Conservation (phyloP, 768 basidiomycete genomes). For the Rhodosporidiobolus odoratus region DNA sequence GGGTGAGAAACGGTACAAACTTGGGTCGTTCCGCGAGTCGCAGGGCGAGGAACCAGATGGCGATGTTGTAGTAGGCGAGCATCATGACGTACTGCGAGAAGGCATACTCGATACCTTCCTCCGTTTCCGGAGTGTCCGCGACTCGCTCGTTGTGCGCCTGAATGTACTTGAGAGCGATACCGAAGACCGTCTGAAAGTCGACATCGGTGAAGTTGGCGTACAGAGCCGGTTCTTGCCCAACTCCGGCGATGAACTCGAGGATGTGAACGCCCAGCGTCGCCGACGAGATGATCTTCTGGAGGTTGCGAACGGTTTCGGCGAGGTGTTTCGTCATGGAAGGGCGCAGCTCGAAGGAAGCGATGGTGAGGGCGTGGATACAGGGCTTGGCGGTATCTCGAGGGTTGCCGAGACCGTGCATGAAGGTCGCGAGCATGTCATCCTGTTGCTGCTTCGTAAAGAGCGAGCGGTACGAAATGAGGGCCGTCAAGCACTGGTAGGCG, state of each 20-base stretch:
- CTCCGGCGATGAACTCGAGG: slow-evolving; percentile 78
- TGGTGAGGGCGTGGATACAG: slow-evolving; percentile 79
- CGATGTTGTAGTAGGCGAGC: slow-evolving; percentile 54
- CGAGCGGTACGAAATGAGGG: slow-evolving; percentile 76
- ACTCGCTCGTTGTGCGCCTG: slow-evolving; percentile 61
- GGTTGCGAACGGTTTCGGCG: slow-evolving; percentile 72
- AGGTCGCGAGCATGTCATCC: slow-evolving; percentile 49
- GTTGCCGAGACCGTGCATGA: slow-evolving; percentile 48
- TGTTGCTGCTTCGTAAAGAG: slow-evolving; percentile 59
- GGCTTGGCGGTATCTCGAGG: slow-evolving; percentile 61
- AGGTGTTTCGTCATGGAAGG: slow-evolving; percentile 72
- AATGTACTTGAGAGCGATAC: slow-evolving; percentile 86
- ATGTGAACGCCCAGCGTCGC: slow-evolving; percentile 93
- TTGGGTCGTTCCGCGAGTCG: slow-evolving; percentile 72
- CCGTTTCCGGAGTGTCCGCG: slow-evolving; percentile 23
- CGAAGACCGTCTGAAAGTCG: slow-evolving; percentile 90
- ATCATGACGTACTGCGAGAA: slow-evolving; percentile 44
- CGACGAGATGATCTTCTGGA: slow-evolving; percentile 90
- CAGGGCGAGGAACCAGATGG: slow-evolving; percentile 88
- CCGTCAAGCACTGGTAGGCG: slow-evolving; percentile 78
- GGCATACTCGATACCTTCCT: slow-evolving; percentile 63
- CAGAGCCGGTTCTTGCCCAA: slow-evolving; percentile 71
- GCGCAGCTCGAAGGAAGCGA: slow-evolving; percentile 80
- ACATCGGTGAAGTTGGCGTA: slow-evolving; percentile 85
- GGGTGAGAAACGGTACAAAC: slow-evolving; percentile 77